Conservation (phyloP, 23 red algal genomes). For the Pyropia yezoensis region DNA sequence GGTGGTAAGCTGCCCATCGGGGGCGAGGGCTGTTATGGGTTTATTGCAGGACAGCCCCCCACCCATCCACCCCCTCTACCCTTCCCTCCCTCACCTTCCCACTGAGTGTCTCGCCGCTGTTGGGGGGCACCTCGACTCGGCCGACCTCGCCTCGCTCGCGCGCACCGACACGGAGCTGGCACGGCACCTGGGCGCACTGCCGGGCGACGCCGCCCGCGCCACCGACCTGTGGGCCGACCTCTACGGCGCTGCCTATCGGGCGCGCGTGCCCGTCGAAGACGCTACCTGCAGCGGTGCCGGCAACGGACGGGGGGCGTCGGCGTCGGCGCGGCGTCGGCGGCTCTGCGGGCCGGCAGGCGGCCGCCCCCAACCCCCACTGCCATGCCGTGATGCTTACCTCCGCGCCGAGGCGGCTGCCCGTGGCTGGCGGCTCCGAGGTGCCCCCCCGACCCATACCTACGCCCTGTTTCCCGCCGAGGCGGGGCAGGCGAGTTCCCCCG, state of each 20-base stretch:
- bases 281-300: not conserved
- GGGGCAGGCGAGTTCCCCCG: not conserved
- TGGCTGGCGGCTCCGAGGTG: not conserved
- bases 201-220: not conserved
- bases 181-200: constrained; percentile 4
- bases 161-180: not conserved
- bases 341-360: constrained; percentile 1
- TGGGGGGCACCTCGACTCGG: too few species aligned
- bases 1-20: too few species aligned
- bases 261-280: not conserved
- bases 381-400: not conserved
- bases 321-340: not conserved
- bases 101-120: too few species aligned
- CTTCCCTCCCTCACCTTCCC: too few species aligned
- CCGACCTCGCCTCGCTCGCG: not conserved
- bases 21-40: too few species aligned
- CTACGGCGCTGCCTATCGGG: not conserved
- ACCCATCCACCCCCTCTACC: too few species aligned
- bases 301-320: not conserved
- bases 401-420: not conserved
- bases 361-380: not conserved
- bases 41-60: too few species aligned
- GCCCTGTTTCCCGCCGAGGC: not conserved
- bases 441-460: not conserved
- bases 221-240: not conserved